Conservation (phyloP, 1,284 basidiomycete species). For the Ganoderma leucocontextum region DNA sequence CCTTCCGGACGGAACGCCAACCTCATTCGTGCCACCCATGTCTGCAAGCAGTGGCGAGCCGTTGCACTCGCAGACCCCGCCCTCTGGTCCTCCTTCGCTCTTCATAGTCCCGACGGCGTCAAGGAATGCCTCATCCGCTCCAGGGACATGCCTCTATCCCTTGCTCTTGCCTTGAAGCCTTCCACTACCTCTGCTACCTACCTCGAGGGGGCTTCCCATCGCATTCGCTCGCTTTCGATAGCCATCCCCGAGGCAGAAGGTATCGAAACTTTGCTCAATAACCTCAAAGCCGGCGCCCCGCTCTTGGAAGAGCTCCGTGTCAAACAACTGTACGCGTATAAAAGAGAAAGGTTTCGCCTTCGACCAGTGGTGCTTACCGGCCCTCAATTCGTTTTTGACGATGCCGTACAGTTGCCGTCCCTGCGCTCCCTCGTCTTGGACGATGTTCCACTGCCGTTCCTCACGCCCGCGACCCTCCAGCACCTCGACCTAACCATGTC, state of each 20-base stretch:
- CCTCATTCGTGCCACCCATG: conserved; percentile 14
- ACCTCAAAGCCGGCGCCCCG: conserved; percentile 9
- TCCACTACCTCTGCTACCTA: background rate
- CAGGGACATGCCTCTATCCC: conserved; percentile 10
- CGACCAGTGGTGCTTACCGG: background rate
- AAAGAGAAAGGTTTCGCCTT: background rate
- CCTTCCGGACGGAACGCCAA: background rate
- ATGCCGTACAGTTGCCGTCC: background rate
- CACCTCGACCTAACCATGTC: background rate
- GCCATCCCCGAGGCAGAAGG: background rate
- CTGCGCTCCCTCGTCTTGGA: conserved; percentile 3
- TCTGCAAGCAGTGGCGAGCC: conserved; percentile 16
- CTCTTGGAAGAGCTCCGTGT: background rate
- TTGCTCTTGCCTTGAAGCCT: background rate
- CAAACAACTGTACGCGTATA: background rate
- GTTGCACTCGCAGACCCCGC: background rate
- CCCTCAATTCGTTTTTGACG: background rate
- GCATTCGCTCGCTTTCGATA: conserved; percentile 12
- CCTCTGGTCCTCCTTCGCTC: conserved; percentile 20
- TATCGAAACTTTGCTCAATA: background rate
- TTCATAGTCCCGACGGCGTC: conserved; percentile 10
- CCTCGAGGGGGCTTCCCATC: background rate
- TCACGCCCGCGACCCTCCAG: conserved; percentile 5
- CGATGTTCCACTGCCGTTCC: conserved; percentile 2
- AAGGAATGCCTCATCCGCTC: conserved; percentile 15